Base-by-base conservation (phyloP, 2,329 filamentous ascomycete genomes). In the Teratosphaeria epicoccoides region DNA sequence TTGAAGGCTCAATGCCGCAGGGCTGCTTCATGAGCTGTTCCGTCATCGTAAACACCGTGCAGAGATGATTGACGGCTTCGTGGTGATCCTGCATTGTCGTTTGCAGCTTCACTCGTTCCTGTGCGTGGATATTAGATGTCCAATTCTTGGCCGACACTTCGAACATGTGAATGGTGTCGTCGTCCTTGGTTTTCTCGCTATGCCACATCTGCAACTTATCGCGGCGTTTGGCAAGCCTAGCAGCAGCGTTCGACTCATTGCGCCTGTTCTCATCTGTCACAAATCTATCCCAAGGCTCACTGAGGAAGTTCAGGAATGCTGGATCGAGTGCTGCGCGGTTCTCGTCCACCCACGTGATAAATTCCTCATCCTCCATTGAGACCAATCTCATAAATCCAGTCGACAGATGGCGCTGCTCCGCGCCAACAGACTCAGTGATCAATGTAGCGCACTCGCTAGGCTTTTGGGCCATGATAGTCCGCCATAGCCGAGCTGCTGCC, bases 91-190 rank as follows among this genome's bases (percentile, higher is more conserved):
- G 93, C 50, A 89, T 72, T 14, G 87, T 78, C 55, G 93, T 79
- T 66, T 97, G 91, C 58, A 95, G 85, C 66, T 95, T 97, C 64
- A 91, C 80, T 58, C 93, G 85, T 66, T 98, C 93, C 0, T 91
- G 88, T 47, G 85, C 83, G 67, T 91, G 93, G 40, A 98, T 95
- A 61, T 95, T 97, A 61, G 90, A 88, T 73, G 91, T 86, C 93
- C 91, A 98, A 53, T 91, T 84, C 40, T 81, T 84, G 51, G 93
- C 91, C 0, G 88, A 86, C 58, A 87, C 82, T 61, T 95, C 88
- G 63, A 97, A 91, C n/a, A 83, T 83, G 50, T 85, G 76, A 52
- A 90, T 78, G 14, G 85, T 75, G 57, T 85, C 86, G 17, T 94
- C 87, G 9, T 78, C 78, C 22, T 78, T 77, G 4, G 80, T 69